Evolutionary conservation across 2,329 filamentous ascomycete species (phyloP).

Genomic region (Alternaria ethzedia): DNA sequence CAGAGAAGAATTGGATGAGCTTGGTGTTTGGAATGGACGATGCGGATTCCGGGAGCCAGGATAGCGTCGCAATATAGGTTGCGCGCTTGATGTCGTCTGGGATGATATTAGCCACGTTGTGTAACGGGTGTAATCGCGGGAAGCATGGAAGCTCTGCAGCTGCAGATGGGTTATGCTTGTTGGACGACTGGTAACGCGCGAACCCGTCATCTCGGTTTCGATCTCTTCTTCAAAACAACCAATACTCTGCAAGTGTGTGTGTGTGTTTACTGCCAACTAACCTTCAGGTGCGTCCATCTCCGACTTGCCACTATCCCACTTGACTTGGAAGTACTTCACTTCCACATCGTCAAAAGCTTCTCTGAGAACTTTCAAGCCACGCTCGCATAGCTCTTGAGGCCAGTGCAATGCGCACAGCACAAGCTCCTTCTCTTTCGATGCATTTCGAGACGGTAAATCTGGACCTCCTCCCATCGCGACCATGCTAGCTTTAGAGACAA

Average conservation of each 20-base stretch:
- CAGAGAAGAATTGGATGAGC: slow-evolving; percentile 64
- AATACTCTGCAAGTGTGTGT: neutral
- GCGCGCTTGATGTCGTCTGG: slow-evolving; percentile 50
- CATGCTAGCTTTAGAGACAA: slow-evolving; percentile 16
- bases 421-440: slow-evolving; percentile 36
- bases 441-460: slow-evolving; percentile 30
- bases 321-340: slow-evolving; percentile 36
- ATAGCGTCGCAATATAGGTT: slow-evolving; percentile 58
- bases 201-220: neutral
- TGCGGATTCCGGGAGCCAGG: slow-evolving; percentile 51
- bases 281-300: slow-evolving; percentile 50
- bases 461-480: slow-evolving; percentile 56
- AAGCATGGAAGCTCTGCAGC: neutral
- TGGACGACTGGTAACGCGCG: neutral
- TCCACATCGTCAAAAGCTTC: slow-evolving; percentile 42
- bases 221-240: neutral
- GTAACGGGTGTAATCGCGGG: neutral
- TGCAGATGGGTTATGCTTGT: neutral
- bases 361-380: slow-evolving; percentile 32
- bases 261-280: slow-evolving; percentile 22
- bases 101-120: neutral
- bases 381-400: slow-evolving; percentile 33
- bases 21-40: slow-evolving; percentile 50
- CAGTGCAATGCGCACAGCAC: slow-evolving; percentile 54
- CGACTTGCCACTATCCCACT: slow-evolving; percentile 44